Conservation (phyloP, 768 basidiomycete species). For the Porphyrellus cyaneotinctus region DNA sequence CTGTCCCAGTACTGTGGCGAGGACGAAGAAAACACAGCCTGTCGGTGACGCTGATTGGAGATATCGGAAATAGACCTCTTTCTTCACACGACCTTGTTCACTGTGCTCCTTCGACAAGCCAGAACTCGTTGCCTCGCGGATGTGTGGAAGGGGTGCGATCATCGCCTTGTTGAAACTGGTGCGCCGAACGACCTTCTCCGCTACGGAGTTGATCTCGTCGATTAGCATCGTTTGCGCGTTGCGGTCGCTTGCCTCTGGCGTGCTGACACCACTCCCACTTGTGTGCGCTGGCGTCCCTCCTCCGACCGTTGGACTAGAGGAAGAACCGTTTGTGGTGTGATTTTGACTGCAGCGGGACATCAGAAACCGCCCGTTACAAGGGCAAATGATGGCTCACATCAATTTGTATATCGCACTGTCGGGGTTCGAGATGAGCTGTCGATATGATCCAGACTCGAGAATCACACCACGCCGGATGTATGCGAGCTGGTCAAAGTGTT, state of each 20-base stretch:
- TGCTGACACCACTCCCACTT: conserved; percentile 22
- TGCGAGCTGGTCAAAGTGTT: conserved; percentile 67
- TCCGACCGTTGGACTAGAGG: conserved; percentile 41
- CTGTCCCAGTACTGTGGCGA: conserved; percentile 54
- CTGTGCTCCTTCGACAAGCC: conserved; percentile 65
- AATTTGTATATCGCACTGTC: conserved; percentile 71
- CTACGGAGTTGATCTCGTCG: conserved; percentile 32
- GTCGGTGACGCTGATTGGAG: conserved; percentile 71
- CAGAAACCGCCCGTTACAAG: neutral
- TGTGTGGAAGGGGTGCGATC: conserved; percentile 39
- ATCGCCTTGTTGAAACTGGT: conserved; percentile 56
- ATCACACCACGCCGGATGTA: conserved; percentile 82
- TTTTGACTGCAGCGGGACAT: conserved; percentile 32
- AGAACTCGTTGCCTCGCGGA: conserved; percentile 37
- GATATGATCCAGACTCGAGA: conserved; percentile 68
- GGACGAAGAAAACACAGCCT: conserved; percentile 66
- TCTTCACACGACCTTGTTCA: conserved; percentile 80
- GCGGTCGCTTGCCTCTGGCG: conserved; percentile 18
- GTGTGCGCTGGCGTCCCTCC: conserved; percentile 45
- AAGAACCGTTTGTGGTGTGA: conserved; percentile 41
- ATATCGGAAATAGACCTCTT: conserved; percentile 71
- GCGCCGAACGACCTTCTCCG: conserved; percentile 56
- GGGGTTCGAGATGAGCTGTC: conserved; percentile 51
- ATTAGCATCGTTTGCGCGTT: conserved; percentile 23
- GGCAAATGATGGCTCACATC: conserved; percentile 46